Evolutionary conservation across 2,329 filamentous ascomycete genomes (phyloP).

Genomic region (Scytalidium lignicola): DNA sequence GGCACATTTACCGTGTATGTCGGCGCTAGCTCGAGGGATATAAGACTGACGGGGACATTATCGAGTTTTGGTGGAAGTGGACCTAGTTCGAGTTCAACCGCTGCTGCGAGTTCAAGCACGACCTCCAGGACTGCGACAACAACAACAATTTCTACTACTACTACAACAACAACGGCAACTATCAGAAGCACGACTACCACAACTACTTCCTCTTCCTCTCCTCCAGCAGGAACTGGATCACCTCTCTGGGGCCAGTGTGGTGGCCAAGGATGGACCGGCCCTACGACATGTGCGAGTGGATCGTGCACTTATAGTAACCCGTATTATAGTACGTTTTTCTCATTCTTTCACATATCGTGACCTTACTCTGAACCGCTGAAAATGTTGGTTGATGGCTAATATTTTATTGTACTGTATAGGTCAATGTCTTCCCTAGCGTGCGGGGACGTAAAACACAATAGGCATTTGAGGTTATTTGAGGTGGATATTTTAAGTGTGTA

Average conservation of each 20-base stretch:
- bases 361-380: too few species aligned
- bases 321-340: conserved; percentile 1
- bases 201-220: too few species aligned
- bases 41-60: conserved; percentile 15
- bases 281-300: conserved; percentile 4
- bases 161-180: background rate
- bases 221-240: conserved; percentile 1
- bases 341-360: too few species aligned
- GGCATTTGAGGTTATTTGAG: too few species aligned
- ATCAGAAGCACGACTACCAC: background rate
- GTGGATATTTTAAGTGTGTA: too few species aligned
- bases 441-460: too few species aligned
- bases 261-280: conserved; percentile 3
- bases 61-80: background rate
- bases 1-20: conserved; percentile 17
- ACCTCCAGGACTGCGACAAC: background rate
- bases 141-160: background rate
- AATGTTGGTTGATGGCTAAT: too few species aligned
- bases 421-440: too few species aligned
- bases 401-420: too few species aligned
- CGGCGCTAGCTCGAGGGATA: conserved; percentile 21
- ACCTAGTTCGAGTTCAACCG: background rate
- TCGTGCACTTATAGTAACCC: conserved; percentile 5
- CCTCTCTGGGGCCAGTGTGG: conserved; percentile 7
- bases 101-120: background rate